These are phyloP conservation scores for Eutypa lata DNA, from an alignment of 2,329 filamentous ascomycete genomes.

Conservation along the genomic window DNA sequence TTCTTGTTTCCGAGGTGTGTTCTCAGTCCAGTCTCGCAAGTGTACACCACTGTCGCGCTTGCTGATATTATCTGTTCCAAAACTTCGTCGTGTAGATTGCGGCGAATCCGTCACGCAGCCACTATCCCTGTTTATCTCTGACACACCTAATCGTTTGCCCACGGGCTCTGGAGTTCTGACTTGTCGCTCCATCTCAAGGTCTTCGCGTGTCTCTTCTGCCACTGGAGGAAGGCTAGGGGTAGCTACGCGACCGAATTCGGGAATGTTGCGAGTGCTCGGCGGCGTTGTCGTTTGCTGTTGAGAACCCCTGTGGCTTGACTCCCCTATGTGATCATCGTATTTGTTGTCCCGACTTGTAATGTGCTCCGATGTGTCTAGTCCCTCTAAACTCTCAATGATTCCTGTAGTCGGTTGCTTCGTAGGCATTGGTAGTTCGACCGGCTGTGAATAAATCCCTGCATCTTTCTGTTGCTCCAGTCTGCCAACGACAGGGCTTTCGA, in stretches of 20 bases:
- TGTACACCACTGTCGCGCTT: constrained; percentile 57
- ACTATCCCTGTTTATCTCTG: constrained; percentile 47
- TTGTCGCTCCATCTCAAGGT: constrained; percentile 32
- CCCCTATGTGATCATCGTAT: constrained; percentile 12
- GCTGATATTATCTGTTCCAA: constrained; percentile 28
- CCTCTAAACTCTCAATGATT: constrained; percentile 24
- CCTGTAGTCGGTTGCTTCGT: constrained; percentile 13
- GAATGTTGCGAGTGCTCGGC: constrained; percentile 21
- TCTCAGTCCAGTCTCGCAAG: constrained; percentile 45
- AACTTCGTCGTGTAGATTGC: constrained; percentile 33
- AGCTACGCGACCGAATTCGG: constrained; percentile 41
- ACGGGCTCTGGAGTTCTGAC: constrained; percentile 9
- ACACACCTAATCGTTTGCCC: constrained; percentile 14
- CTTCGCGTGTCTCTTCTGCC: constrained; percentile 48
- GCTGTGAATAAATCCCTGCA: constrained; percentile 2
- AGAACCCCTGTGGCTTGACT: constrained; percentile 23
- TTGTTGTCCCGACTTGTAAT: constrained; percentile 3
- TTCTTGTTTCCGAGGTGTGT: constrained; percentile 20
- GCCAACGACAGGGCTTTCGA: constrained; percentile 39
- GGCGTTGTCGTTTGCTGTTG: constrained; percentile 16
- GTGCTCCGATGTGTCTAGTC: constrained; percentile 25
- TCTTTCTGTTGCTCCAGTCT: constrained; percentile 10
- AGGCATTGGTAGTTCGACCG: constrained; percentile 4
- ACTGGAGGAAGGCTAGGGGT: constrained; percentile 49
- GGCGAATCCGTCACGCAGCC: constrained; percentile 46